These are phyloP conservation scores for Rhexocercosporidium sp. DNA, from an alignment of 2,329 filamentous ascomycete species.

Conservation along the genomic window DNA sequence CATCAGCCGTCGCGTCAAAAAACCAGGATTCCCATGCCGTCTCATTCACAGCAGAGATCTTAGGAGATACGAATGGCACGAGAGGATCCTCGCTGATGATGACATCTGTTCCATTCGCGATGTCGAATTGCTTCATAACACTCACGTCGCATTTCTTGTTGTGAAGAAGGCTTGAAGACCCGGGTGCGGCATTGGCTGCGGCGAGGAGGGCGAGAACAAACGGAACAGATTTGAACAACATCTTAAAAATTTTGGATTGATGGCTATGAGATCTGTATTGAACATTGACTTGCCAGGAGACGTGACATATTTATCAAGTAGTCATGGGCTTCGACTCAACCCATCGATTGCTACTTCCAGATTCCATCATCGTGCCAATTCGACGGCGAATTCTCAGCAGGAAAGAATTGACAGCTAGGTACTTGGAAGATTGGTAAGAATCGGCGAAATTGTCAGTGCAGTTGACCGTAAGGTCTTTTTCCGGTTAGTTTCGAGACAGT, in stretches of 20 bases:
- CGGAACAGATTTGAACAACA: background rate
- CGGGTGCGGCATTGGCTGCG: background rate
- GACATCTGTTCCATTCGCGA: background rate
- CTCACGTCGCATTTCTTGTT: background rate
- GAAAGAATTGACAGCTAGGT: no score
- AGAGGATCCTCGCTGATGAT: background rate
- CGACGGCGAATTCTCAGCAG: no score
- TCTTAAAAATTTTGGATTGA: background rate
- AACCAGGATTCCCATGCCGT: slow-evolving; percentile 6
- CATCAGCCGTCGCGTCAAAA: background rate
- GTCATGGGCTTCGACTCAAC: no score
- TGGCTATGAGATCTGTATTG: background rate
- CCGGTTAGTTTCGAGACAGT: no score
- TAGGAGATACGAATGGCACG: background rate
- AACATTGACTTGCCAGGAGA: no score
- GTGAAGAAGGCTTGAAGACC: background rate
- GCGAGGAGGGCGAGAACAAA: background rate
- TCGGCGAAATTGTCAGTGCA: no score
- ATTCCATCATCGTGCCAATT: no score
- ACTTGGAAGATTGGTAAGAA: no score
- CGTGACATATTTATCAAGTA: no score
- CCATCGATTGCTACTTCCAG: no score
- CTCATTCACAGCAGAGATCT: background rate
- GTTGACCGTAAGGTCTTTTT: no score
- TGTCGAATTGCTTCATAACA: background rate